phyloP scores from a whole-genome alignment of 441 rosid genomes.

The Jatropha multifida region DNA sequence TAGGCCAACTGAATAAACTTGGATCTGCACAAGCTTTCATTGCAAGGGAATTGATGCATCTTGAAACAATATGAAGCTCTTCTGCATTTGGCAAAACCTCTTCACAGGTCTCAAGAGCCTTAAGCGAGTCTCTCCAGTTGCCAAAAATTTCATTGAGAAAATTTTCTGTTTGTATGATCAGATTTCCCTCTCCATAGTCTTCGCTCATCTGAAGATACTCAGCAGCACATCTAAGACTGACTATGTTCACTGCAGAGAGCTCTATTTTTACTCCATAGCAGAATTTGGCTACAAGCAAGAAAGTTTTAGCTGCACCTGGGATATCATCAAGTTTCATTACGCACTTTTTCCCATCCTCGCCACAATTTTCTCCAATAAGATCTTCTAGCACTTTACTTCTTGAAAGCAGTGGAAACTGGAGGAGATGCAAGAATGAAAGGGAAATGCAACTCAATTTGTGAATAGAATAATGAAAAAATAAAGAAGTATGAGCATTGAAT shows the following conservation, averaged over 20 bases:
- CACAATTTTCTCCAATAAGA: conserved; percentile 44
- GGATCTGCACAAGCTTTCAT: conserved; percentile 77
- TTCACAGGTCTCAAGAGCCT: conserved; percentile 71
- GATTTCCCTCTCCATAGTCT: conserved; percentile 70
- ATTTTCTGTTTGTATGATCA: conserved; percentile 60
- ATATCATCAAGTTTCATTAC: conserved; percentile 58
- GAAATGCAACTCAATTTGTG: neutral
- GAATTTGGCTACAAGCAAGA: conserved; percentile 77
- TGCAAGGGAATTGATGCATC: conserved; percentile 78
- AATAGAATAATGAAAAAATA: conserved; percentile 2
- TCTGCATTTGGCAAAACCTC: conserved; percentile 65
- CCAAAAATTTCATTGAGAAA: conserved; percentile 61
- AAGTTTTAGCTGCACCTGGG: conserved; percentile 78
- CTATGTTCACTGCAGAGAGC: conserved; percentile 58
- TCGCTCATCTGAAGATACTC: conserved; percentile 84
- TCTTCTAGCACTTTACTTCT: conserved; percentile 67
- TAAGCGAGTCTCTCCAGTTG: conserved; percentile 72
- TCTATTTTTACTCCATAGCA: conserved; percentile 79
- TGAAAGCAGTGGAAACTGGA: conserved; percentile 85
- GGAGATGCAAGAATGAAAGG: conserved; percentile 16
- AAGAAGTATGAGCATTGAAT: neutral
- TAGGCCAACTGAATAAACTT: conserved; percentile 68
- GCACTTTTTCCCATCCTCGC: conserved; percentile 41
- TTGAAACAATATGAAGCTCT: conserved; percentile 73
- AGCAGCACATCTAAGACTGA: conserved; percentile 78